Base-by-base conservation (phyloP, 2,329 filamentous ascomycete species). In the Emericellopsis cladophorae region DNA sequence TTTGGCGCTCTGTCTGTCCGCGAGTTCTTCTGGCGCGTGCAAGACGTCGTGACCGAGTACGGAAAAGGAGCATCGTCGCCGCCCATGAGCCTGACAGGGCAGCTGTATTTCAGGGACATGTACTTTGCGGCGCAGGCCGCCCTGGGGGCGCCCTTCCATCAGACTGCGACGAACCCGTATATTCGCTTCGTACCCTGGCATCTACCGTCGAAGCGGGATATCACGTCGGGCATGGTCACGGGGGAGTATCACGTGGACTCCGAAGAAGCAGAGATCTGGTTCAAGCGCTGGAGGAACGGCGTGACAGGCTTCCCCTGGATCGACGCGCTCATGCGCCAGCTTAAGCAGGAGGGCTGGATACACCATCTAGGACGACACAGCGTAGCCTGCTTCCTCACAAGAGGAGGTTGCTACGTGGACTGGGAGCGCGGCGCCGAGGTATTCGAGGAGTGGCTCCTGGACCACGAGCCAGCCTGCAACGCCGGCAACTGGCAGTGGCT, bases 161-260 rank as follows among this genome's bases (percentile, higher is more conserved):
- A 84, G 50, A 80, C 79, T 1, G 63, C 72, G 38, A 72, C 73
- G 31, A 89, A 89, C 50, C 57, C 68, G 0, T 62, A 80, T 46
- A 81, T 75, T 32, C 71, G 82, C n/a, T 87, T 88, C 57, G 74
- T 89, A 12, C 82, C 82, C 4, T 89, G 84, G 84, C 81, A 87
- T 52, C 61, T 89, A 2, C 82, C 79, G 1, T 80, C 76, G 2
- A 76, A 75, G 46, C 48, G 72, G 40, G 64, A 62, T 12, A 57
- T 59, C 0, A 49, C 55, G 9, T 66, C 61, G 0, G 65, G 66
- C 7, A 57, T 66, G 16, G 61, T 71, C 24, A 80, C 74, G 0
- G 77, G 74, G 8, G 65, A 67, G 5, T 82, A 87, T 54, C 65
- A 76, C 40, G 60, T 85, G 45, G 81, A 87, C 54, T 72, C 69